These are phyloP conservation scores for Leccinum fuscescens DNA, from an alignment of 1,284 basidiomycete genomes.

Conservation along the genomic window DNA sequence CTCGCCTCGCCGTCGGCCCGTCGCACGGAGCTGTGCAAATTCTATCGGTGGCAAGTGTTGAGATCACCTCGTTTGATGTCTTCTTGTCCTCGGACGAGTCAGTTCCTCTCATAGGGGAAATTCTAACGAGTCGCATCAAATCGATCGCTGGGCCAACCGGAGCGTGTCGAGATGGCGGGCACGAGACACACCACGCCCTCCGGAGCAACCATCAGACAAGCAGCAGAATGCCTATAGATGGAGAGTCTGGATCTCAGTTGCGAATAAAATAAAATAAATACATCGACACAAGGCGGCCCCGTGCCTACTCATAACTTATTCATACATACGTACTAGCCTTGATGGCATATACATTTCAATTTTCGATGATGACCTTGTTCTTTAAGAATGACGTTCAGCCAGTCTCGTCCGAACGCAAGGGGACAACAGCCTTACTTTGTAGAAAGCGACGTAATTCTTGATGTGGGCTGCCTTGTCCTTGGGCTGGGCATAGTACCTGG, in stretches of 20 bases:
- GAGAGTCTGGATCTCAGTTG: background rate
- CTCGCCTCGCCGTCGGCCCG: too few species aligned
- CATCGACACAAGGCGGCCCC: background rate
- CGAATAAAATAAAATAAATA: too few species aligned
- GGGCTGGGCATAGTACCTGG: conserved; percentile 61
- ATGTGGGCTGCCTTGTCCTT: conserved; percentile 53
- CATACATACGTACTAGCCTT: background rate
- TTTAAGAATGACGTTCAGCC: background rate
- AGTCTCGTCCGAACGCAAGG: background rate
- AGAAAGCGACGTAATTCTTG: conserved; percentile 62
- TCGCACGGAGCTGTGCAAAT: too few species aligned
- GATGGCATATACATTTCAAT: conserved; percentile 1
- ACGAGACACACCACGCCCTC: background rate
- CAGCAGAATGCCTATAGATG: background rate
- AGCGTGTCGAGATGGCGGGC: background rate
- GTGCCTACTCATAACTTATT: too few species aligned
- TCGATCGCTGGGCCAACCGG: conserved; percentile 1
- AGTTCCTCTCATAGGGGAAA: background rate
- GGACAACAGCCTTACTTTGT: conserved; percentile 45
- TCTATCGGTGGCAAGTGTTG: too few species aligned
- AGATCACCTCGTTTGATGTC: background rate
- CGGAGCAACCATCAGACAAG: background rate
- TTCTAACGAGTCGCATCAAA: background rate
- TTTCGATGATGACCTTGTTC: conserved; percentile 25
- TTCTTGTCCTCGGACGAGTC: background rate